Base-by-base conservation (phyloP, 1,284 basidiomycete genomes). In the Rhizoctonia solani region DNA sequence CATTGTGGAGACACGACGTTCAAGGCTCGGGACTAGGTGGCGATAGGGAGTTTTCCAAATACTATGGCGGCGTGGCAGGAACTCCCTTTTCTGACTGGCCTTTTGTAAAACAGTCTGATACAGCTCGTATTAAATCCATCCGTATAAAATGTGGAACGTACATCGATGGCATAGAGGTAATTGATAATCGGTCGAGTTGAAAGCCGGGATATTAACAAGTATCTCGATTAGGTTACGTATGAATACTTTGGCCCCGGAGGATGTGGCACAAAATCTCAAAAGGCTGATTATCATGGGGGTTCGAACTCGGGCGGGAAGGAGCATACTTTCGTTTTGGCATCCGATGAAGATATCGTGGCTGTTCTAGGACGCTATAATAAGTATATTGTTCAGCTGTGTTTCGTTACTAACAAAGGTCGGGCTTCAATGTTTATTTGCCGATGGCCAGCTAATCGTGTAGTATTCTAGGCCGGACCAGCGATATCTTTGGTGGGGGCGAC, bases 71-170 rank as follows among this genome's bases (percentile, higher is more conserved):
- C 29, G 42, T 4, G 5, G 16, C 11, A 11, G 52, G 63, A 3
- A 6, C 27, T n/a, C 63, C 50, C 9, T 66, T 66, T 29, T 54
- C 37, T n/a, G 63, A 66, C n/a, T 47, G 30, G 52, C 41, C 63
- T 4, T 47, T 27, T 19, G 21, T 19, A 9, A 5, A 46, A 4
- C 27, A 27, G 13, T 23, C 14, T 4, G 63, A 54, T 13, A 34
- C n/a, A 0, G 14, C 52, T 3, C 52, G 25, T 42, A 47, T 66
- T 14, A 46, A 50, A 9, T 29, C 11, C 4, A 37, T 66, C 21
- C 3, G 23, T 14, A 37, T 66, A 27, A 23, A 47, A n/a, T 42
- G 39, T 30, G 63, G 30, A 6, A 54, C 27, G 8, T 46, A 47
- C 27, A 30, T 66, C 5, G 37, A 66, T 11, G 41, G 39, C 23